A percentile compares a stretch with the other conserved stretches of the same genome.
Evolutionary conservation across 202 grass and related monocot genomes (phyloP).

Genomic region (Panicum virgatum): DNA sequence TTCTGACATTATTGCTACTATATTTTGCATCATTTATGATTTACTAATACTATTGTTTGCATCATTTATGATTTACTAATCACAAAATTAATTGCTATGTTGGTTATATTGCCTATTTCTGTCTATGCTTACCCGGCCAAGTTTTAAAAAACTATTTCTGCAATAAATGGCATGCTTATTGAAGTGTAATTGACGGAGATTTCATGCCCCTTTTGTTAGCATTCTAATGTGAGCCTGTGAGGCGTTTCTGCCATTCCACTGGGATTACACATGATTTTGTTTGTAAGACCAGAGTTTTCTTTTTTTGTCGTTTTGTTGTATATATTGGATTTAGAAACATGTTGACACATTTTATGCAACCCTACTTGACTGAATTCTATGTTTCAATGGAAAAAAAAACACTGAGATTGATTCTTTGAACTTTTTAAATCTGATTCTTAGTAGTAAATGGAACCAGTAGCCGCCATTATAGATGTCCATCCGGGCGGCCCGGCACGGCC

Average conservation of each 20-base stretch:
- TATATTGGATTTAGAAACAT: not conserved
- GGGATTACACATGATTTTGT: not conserved
- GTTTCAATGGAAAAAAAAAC: not conserved
- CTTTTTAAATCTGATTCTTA: not conserved
- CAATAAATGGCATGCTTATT: not conserved
- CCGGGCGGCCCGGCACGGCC: too few relatives aligned
- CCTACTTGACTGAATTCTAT: not conserved
- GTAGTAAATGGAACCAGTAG: not conserved
- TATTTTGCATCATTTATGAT: not conserved
- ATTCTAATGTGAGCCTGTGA: not conserved
- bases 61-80: not conserved
- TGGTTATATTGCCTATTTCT: not conserved
- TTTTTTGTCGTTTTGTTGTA: not conserved
- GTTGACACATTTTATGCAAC: not conserved
- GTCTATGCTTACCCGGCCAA: not conserved
- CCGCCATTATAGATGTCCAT: too few relatives aligned
- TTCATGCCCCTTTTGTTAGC: not conserved
- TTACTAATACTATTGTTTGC: too few relatives aligned
- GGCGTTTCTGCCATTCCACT: not conserved
- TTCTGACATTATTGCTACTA: not conserved
- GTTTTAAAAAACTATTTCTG: not conserved
- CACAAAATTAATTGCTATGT: not conserved
- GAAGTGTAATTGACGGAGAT: not conserved
- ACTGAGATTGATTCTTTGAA: not conserved
- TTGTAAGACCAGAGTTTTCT: not conserved